phyloP scores from a whole-genome alignment of 2,329 filamentous ascomycete species.

The Clarireedia homoeocarpa region DNA sequence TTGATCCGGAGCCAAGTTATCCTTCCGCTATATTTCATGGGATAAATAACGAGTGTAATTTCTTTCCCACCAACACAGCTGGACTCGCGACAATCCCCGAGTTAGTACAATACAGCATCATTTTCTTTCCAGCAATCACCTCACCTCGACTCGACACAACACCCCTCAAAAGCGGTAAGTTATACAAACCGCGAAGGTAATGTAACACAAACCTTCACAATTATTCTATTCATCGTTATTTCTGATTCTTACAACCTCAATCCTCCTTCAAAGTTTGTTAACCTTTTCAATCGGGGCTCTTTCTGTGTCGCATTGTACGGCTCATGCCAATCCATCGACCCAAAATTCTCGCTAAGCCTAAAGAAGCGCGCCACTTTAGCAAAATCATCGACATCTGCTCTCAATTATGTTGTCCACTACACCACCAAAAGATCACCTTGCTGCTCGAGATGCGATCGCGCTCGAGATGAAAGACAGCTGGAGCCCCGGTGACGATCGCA shows the following conservation, averaged over 20 bases:
- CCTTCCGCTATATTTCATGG: background rate
- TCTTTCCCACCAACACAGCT: background rate
- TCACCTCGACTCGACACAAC: background rate
- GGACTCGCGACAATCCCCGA: background rate
- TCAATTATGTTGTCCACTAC: slow-evolving; percentile 8
- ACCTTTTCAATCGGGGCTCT: background rate
- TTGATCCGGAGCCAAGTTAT: slow-evolving; percentile 1
- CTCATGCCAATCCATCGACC: slow-evolving; percentile 10
- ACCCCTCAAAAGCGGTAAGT: slow-evolving; percentile 3
- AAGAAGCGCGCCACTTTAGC: slow-evolving; percentile 12
- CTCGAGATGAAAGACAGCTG: slow-evolving; percentile 36
- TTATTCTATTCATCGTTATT: background rate
- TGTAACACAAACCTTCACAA: slow-evolving; percentile 7
- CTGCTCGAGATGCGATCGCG: slow-evolving; percentile 28
- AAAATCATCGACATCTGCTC: slow-evolving; percentile 9
- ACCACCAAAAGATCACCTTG: slow-evolving; percentile 6
- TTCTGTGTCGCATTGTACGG: slow-evolving; percentile 9
- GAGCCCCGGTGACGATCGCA: slow-evolving; percentile 34
- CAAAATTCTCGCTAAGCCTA: slow-evolving; percentile 11
- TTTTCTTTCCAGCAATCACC: background rate
- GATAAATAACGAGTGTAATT: slow-evolving; percentile 5
- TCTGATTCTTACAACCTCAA: background rate
- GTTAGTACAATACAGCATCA: background rate
- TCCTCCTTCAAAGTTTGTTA: background rate
- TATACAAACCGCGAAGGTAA: slow-evolving; percentile 7